phyloP scores from a whole-genome alignment of 2,329 filamentous ascomycete species.

The Madurella mycetomatis region DNA sequence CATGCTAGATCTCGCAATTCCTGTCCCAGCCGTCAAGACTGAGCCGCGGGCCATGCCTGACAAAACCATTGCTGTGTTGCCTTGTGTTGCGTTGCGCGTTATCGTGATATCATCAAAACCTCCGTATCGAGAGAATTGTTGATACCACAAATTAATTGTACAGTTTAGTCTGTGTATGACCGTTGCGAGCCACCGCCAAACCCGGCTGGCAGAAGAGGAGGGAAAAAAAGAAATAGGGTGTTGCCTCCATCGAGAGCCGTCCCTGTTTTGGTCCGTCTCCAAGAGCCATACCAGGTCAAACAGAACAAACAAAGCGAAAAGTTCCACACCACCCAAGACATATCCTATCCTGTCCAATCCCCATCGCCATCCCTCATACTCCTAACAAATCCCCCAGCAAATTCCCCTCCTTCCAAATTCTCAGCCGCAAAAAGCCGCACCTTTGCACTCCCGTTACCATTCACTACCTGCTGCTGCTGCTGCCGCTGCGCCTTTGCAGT shows the following conservation, averaged over 20 bases:
- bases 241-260: not conserved
- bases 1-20: too few species aligned
- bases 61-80: too few species aligned
- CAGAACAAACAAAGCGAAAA: conserved; percentile 1
- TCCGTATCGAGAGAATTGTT: not conserved
- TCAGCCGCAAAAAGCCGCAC: not conserved
- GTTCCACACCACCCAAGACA: not conserved
- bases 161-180: conserved; percentile 7
- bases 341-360: not conserved
- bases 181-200: not conserved
- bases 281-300: not conserved
- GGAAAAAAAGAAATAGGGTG: conserved; percentile 4
- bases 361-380: conserved; percentile 3
- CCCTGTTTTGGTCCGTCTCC: not conserved
- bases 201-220: conserved; percentile 4
- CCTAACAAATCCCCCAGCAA: conserved; percentile 14
- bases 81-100: too few species aligned
- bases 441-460: not conserved
- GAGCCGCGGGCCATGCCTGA: too few species aligned
- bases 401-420: not conserved
- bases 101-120: not conserved
- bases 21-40: too few species aligned
- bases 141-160: conserved; percentile 3
- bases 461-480: not conserved
- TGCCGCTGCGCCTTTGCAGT: not conserved